Percentiles rank a stretch among this genome's conserved stretches.
Evolutionary conservation across 2,329 filamentous ascomycete species (phyloP).

Genomic region (Pseudopyricularia cyperi): DNA sequence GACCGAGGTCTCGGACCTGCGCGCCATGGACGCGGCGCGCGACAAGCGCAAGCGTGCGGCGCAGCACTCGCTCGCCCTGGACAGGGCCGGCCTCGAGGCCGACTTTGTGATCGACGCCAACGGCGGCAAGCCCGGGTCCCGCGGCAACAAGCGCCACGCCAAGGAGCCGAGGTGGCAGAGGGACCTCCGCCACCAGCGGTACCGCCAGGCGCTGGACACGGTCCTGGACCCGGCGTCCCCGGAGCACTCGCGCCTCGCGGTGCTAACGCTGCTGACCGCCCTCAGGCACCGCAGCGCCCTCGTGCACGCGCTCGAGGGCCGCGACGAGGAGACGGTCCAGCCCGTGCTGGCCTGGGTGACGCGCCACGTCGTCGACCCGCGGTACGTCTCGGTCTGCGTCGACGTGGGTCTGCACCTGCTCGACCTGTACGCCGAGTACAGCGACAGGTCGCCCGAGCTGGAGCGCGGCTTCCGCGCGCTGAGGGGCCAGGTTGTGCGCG

Average conservation of each 20-base stretch:
- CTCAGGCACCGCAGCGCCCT: conserved; percentile 81
- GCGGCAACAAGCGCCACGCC: conserved; percentile 38
- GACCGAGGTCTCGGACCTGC: conserved; percentile 62
- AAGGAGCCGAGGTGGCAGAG: conserved; percentile 65
- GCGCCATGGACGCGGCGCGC: conserved; percentile 60
- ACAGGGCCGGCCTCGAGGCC: conserved; percentile 71
- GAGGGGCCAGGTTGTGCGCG: conserved; percentile 56
- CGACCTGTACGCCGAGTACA: conserved; percentile 75
- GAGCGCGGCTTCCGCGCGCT: conserved; percentile 57
- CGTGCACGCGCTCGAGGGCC: conserved; percentile 62
- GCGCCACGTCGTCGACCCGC: conserved; percentile 69
- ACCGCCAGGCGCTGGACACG: conserved; percentile 64
- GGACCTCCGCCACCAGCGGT: conserved; percentile 66
- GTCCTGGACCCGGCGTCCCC: conserved; percentile 45
- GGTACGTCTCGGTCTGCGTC: conserved; percentile 67
- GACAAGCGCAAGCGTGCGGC: conserved; percentile 52
- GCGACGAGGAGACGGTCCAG: conserved; percentile 70
- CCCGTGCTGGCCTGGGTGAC: conserved; percentile 76
- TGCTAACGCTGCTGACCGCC: conserved; percentile 69
- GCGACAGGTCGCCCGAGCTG: conserved; percentile 61
- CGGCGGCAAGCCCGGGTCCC: background rate
- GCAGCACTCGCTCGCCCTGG: conserved; percentile 41
- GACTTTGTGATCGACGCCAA: conserved; percentile 66
- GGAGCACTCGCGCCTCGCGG: conserved; percentile 45
- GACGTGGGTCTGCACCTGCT: conserved; percentile 73